These are phyloP conservation scores for Ogataea pini DNA, from an alignment of 805 yeast genomes.

Conservation along the genomic window DNA sequence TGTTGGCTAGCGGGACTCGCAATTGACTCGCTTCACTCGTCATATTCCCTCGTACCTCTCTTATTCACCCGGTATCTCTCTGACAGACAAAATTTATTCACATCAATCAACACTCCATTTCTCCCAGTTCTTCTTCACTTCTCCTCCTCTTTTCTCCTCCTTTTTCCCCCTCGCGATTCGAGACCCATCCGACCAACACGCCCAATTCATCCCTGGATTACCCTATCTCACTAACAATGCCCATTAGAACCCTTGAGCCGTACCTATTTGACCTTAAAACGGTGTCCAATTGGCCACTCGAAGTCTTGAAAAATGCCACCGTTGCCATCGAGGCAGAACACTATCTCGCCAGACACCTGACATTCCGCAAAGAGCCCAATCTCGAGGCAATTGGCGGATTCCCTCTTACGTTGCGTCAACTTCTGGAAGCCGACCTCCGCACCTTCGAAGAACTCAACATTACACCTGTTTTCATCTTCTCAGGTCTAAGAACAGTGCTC, in stretches of 20 bases:
- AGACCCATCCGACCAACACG: neutral
- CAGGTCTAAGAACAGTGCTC: constrained; percentile 55
- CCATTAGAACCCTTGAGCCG: constrained; percentile 61
- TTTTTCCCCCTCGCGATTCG: neutral
- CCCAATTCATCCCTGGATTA: neutral
- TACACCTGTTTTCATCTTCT: constrained; percentile 78
- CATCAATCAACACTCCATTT: neutral
- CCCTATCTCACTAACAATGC: constrained; percentile 17
- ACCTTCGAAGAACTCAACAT: constrained; percentile 61
- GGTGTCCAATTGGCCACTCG: constrained; percentile 58
- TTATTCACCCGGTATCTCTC: too few species aligned
- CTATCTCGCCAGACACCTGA: constrained; percentile 63
- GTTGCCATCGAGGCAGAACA: constrained; percentile 86
- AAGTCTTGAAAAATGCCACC: constrained; percentile 61
- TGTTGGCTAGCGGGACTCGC: too few species aligned
- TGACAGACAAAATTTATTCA: neutral
- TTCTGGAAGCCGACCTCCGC: constrained; percentile 62
- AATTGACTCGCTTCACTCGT: neutral
- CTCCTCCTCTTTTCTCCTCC: neutral
- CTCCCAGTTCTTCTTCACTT: neutral
- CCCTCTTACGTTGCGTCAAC: constrained; percentile 59
- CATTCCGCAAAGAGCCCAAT: constrained; percentile 65
- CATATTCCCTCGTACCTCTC: too few species aligned
- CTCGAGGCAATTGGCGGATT: constrained; percentile 80
- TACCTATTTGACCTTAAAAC: constrained; percentile 67